These are phyloP conservation scores for Luvunga scandens DNA, from an alignment of 345 rosid species.

Conservation along the genomic window DNA sequence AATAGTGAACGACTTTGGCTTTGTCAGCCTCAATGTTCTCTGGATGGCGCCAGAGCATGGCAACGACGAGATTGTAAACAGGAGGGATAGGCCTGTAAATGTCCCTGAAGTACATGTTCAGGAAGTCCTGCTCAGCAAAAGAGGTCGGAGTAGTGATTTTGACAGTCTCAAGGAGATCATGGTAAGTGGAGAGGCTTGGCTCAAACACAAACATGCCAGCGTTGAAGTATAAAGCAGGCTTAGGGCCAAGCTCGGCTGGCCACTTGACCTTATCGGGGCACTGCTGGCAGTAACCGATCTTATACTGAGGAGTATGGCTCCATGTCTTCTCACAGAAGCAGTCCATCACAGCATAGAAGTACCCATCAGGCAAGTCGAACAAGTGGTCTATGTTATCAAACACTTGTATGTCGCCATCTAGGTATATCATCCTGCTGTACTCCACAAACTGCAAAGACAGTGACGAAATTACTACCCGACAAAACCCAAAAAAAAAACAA, in stretches of 20 bases:
- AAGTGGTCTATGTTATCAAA: constrained; percentile 71
- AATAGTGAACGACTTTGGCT: constrained; percentile 68
- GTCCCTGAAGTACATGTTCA: constrained; percentile 65
- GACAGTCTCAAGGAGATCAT: constrained; percentile 42
- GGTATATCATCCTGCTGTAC: constrained; percentile 61
- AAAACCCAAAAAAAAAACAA: not conserved
- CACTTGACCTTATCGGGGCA: constrained; percentile 59
- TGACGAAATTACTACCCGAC: not conserved
- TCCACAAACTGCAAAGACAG: constrained; percentile 49
- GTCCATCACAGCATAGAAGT: constrained; percentile 70
- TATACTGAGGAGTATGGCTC: constrained; percentile 58
- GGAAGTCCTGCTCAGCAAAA: constrained; percentile 80
- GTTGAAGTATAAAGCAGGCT: constrained; percentile 69
- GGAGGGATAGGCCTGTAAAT: constrained; percentile 60
- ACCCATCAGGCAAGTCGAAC: constrained; percentile 55
- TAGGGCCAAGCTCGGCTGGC: constrained; percentile 51
- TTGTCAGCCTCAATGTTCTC: constrained; percentile 55
- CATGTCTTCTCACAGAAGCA: constrained; percentile 81
- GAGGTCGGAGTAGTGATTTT: constrained; percentile 46
- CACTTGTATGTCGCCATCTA: constrained; percentile 79
- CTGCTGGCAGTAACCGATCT: constrained; percentile 78
- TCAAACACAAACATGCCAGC: constrained; percentile 74
- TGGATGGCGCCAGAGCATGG: constrained; percentile 82
- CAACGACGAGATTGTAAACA: constrained; percentile 62
- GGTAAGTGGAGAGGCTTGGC: constrained; percentile 46